Evolutionary conservation across 208 protist species (phyloP), one percentile per base, ranked within the genome.

Genomic region (Plasmodiophora brassicae): DNA sequence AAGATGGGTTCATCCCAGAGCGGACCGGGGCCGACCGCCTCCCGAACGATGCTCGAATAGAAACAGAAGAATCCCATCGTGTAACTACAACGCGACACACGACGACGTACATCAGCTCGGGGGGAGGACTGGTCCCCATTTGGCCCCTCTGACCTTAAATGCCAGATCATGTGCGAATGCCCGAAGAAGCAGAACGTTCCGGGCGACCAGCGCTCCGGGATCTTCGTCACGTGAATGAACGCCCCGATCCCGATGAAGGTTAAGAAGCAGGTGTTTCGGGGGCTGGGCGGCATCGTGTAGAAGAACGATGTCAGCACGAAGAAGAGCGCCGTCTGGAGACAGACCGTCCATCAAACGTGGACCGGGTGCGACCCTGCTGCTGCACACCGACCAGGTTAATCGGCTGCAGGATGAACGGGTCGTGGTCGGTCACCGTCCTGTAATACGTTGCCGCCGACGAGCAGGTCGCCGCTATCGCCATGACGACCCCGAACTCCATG

Each of bases 161-260:
- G 65, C 65, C 65, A 78, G n/a, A 78, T 78, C 65, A 78, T 78
- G n/a, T 78, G 65, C n/a, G 65, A 78, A 78, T 78, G 65, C 10
- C 65, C 65, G n/a, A 78, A 44, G 65, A 78, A 78, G n/a, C 65
- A 78, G 65, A 78, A 78, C 5, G 10, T 14, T 38, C 65, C 65
- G 32, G 65, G 65, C 10, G 41, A 78, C 65, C 65, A 78, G 32
- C 65, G 65, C 65, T 78, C 65, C 32, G 65, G 65, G n/a, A 78
- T 78, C 65, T 78, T 78, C 10, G 65, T 32, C 41, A 78, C 65
- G n/a, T 78, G 65, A 5, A 78, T 78, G 41, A 78, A 5, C 5
- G 65, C 65, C 5, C 65, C 65, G 65, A 78, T 78, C 65, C 10
- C 20, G 14, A 78, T 78, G n/a, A 78, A 78, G 5, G 14, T 78